Conservation (phyloP, 768 basidiomycete species). For the Xerocomus spinulosus region DNA sequence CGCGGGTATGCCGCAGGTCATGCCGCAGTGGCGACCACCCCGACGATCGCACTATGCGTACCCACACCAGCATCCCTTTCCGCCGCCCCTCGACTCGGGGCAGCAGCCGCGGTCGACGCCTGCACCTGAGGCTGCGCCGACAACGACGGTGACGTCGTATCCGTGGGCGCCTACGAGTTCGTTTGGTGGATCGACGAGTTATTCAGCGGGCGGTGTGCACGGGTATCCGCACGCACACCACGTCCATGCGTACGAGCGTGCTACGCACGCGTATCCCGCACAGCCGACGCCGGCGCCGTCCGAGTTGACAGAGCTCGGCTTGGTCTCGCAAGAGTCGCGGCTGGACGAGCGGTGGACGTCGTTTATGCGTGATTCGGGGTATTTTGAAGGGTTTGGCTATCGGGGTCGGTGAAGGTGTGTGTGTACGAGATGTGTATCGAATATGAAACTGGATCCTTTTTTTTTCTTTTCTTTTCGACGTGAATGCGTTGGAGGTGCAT, state of each 20-base stretch:
- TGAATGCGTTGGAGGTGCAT: no score
- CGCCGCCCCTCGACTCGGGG: slow-evolving; percentile 2
- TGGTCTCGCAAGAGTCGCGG: slow-evolving; percentile 52
- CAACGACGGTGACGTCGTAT: slow-evolving; percentile 11
- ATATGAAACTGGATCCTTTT: no score
- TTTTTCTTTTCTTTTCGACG: no score
- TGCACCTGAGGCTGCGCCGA: slow-evolving; percentile 13
- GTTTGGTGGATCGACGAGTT: slow-evolving; percentile 8
- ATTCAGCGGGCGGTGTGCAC: not conserved
- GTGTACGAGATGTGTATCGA: no score
- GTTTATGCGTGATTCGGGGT: slow-evolving; percentile 57
- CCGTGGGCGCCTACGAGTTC: not conserved
- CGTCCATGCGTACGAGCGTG: no score
- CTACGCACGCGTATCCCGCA: not conserved
- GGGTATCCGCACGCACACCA: not conserved
- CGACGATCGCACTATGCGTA: slow-evolving; percentile 28
- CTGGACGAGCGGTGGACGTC: slow-evolving; percentile 57
- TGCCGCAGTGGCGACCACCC: slow-evolving; percentile 27
- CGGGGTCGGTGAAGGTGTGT: slow-evolving; percentile 24
- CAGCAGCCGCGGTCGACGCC: slow-evolving; percentile 2
- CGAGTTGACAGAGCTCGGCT: slow-evolving; percentile 56
- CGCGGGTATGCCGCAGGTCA: slow-evolving; percentile 4
- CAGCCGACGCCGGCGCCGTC: slow-evolving; percentile 26
- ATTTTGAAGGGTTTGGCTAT: slow-evolving; percentile 35
- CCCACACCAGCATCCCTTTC: slow-evolving; percentile 13